phyloP scores from a whole-genome alignment of 1,284 basidiomycete species.

The Ceratobasidium sp. region DNA sequence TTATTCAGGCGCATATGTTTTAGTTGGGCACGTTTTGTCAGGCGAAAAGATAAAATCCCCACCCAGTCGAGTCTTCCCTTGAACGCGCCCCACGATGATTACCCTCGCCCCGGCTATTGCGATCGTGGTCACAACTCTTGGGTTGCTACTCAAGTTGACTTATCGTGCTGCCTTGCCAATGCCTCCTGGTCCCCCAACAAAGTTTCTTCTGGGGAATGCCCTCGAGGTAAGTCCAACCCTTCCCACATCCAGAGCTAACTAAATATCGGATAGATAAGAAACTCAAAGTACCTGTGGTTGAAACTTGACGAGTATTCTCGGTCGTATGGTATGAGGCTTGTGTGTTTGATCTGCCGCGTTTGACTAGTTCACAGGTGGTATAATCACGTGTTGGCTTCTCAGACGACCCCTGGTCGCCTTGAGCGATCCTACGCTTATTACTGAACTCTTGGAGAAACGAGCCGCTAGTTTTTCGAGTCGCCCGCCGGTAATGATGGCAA shows the following conservation, averaged over 20 bases:
- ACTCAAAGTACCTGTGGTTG: constrained; percentile 16
- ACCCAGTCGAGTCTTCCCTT: no score
- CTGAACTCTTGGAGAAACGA: constrained; percentile 32
- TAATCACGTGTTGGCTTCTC: constrained; percentile 15
- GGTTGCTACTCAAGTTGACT: not conserved
- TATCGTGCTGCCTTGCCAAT: not conserved
- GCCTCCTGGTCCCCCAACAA: constrained; percentile 17
- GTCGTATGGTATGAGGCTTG: constrained; percentile 4
- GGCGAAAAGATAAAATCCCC: no score
- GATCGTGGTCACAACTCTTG: not conserved
- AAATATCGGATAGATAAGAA: constrained; percentile 10
- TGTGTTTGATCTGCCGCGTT: not conserved
- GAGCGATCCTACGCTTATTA: not conserved
- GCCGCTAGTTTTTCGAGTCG: constrained; percentile 21
- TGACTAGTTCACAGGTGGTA: constrained; percentile 12
- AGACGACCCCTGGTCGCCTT: constrained; percentile 15
- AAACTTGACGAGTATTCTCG: constrained; percentile 24
- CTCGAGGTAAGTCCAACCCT: constrained; percentile 8
- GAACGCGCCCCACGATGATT: no score
- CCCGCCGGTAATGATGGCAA: constrained; percentile 18
- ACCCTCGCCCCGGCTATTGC: no score
- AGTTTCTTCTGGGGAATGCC: constrained; percentile 25
- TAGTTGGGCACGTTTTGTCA: no score
- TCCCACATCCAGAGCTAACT: not conserved
- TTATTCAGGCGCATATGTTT: no score